Evolutionary conservation across 345 rosid species (phyloP), one percentile per base, ranked within the genome.

Genomic region (Clausena lansium): DNA sequence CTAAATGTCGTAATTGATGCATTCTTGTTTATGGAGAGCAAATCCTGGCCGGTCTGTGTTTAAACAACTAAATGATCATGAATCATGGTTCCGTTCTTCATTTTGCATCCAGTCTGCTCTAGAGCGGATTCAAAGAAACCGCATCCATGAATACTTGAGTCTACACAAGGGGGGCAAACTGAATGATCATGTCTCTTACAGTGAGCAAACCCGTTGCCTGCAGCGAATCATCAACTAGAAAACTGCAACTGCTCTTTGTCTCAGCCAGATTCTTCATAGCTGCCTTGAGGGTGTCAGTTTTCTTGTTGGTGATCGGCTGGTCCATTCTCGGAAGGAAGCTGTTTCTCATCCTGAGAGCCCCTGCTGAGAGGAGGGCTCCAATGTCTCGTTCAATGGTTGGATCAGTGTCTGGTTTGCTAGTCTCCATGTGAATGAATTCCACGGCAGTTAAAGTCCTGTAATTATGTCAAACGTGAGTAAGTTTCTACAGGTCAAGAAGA

Each of bases 121-220:
- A 87, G 80, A 47, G 84, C 86, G 36, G 75, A 70, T 62, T 80
- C 87, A 20, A 87, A 87, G 78, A 85, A 84, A 4, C 85, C 79
- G 47, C 79, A 84, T 69, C 88, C 86, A 10, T 79, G 83, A 39
- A 85, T 45, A 11, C 61, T 71, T 5, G 87, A 82, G 78, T 86
- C 84, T 36, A 79, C 66, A 8, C 83, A 75, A 8, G 87, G 85
- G 87, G 87, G 17, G 86, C 86, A 68, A 86, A 86, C 76, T 88
- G 86, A 52, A 79, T 30, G 27, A 86, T 79, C 50, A 81, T 74
- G 28, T 84, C 83, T 75, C 87, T 79, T 32, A 63, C 58, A 2
- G 85, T 73, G 70, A 85, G 75, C 62, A 85, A 24, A 2, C 78
- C 85, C 0, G 7, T 54, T 9, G 73, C 71, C 25, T 30, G 61